Evolutionary conservation across 2,329 filamentous ascomycete species (phyloP).

Genomic region (Pestalotiopsis sp.): DNA sequence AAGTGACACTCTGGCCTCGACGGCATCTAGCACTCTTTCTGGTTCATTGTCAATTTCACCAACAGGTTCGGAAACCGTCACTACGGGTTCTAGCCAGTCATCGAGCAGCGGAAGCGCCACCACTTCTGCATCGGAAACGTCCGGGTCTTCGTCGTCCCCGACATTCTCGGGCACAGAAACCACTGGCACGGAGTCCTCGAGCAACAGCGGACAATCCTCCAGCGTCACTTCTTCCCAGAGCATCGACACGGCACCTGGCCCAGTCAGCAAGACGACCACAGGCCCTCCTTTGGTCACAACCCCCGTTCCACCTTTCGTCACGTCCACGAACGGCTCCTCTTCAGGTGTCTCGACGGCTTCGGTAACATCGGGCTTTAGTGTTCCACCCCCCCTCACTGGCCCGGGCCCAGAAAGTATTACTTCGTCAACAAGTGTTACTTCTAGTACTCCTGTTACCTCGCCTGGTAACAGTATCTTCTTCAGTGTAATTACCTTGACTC

Average conservation of each 20-base stretch:
- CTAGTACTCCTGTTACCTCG: too few species aligned
- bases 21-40: neutral
- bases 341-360: neutral
- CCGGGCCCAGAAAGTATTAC: too few species aligned
- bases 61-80: conserved; percentile 7
- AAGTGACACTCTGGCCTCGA: neutral
- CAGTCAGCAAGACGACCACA: conserved; percentile 10
- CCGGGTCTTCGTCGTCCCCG: neutral
- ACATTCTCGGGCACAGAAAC: neutral
- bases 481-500: too few species aligned
- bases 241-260: conserved; percentile 17
- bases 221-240: conserved; percentile 16
- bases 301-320: neutral
- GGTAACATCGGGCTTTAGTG: too few species aligned
- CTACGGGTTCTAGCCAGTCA: neutral
- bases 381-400: neutral
- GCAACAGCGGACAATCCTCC: neutral
- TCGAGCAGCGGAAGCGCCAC: neutral
- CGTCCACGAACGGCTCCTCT: neutral
- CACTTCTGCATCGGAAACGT: neutral
- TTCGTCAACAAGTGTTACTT: too few species aligned
- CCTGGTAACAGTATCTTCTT: too few species aligned
- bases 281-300: neutral
- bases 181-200: conserved; percentile 11
- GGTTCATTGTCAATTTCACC: conserved; percentile 10